Percentiles rank a stretch among this genome's conserved stretches.
phyloP scores from a whole-genome alignment of 768 basidiomycete species.

The Xanthoconium purpureum region DNA sequence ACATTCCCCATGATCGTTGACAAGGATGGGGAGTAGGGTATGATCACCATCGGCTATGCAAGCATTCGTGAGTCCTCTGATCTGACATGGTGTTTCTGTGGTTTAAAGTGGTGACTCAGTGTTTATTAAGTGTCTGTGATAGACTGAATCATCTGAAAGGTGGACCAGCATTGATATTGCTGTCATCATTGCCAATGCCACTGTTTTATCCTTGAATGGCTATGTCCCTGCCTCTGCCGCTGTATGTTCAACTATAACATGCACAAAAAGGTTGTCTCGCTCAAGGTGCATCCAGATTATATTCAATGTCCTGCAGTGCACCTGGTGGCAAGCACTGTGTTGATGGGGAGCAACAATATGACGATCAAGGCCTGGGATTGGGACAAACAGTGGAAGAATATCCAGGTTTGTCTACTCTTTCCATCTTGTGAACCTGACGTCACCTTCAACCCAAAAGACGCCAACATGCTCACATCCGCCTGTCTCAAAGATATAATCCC shows the following conservation, averaged over 20 bases:
- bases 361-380: conserved; percentile 99
- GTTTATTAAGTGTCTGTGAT: neutral
- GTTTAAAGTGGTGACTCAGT: too few relatives aligned
- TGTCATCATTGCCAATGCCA: conserved; percentile 60
- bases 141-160: conserved; percentile 58
- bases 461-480: conserved; percentile 95
- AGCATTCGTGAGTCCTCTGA: conserved; percentile 59
- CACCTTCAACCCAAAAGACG: conserved; percentile 94
- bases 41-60: conserved; percentile 66
- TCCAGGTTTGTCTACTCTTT: too few relatives aligned
- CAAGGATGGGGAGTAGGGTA: conserved; percentile 75
- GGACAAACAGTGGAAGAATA: conserved; percentile 99
- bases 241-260: conserved; percentile 99
- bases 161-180: conserved; percentile 57
- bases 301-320: conserved; percentile 96
- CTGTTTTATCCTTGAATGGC: conserved; percentile 40
- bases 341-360: conserved; percentile 99
- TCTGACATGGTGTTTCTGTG: neutral
- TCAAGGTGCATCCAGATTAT: conserved; percentile 98
- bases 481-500: conserved; percentile 99
- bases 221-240: conserved; percentile 40
- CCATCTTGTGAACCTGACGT: conserved; percentile 41
- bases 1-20: conserved; percentile 89
- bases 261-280: conserved; percentile 89
- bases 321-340: conserved; percentile 83